Base-by-base conservation (phyloP, 768 basidiomycete species). In the Leccinum subgranulosum region DNA sequence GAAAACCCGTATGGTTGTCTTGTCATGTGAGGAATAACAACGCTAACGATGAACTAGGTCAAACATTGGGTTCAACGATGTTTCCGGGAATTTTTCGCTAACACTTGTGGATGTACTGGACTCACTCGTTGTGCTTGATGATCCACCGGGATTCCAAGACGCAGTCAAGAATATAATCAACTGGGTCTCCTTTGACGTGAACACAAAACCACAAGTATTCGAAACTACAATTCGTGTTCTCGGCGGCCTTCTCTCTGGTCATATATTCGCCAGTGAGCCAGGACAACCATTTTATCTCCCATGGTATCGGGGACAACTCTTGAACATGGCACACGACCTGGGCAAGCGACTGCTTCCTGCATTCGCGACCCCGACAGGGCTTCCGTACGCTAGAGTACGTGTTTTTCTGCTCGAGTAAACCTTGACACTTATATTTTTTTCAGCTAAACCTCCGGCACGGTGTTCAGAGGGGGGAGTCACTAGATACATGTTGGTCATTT, bases 171-270 rank as follows among this genome's bases (percentile, higher is more conserved):
- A 90, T 60, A 83, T 94, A 54, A 88, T 96, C 51, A 73, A 84
- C 53, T 85, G 83, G 80, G 90, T 97, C 39, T 87, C 87, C 1
- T 98, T 97, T 71, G 91, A 98, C 68, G 88, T 94, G 56, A 87
- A 98, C 73, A 93, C 92, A 43, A 92, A 86, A 72, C 94, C 97
- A n/a, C 96, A 99, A 79, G 89, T 98, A 4, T 99, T 99, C 67
- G 96, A 99, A 76, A 92, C 91, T 10, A 98, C 92, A 1, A 98
- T 98, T 55, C 85, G 95, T 27, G 92, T 94, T 6, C 77, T 99
- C 9, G 97, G 97, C 3, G 93, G 94, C 4, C 81, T 99, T 36
- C 71, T 94, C 14, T 92, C 91, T 7, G 94, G 84, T 25, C 94
- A 94, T 65, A 83, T 88, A 52, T 90, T 86, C 68, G 90, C 92